A percentile compares a stretch with the other conserved stretches of the same genome.
These are phyloP conservation scores for Diaporthe capsici DNA, from an alignment of 2,329 filamentous ascomycete genomes.

Conservation along the genomic window DNA sequence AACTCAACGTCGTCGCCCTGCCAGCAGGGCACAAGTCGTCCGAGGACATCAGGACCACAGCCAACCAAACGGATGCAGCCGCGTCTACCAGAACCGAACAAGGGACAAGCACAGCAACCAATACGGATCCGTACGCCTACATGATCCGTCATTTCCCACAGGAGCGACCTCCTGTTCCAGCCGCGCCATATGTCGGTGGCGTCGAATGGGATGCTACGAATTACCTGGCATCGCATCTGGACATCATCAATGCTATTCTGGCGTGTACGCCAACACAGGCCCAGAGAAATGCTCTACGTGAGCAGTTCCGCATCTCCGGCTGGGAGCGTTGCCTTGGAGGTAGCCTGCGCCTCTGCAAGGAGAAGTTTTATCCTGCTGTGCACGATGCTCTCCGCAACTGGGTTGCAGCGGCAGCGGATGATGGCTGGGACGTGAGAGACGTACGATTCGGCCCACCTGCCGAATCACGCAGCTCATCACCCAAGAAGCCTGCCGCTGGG, in stretches of 20 bases:
- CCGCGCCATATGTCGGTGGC: conserved; percentile 94
- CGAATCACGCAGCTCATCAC: conserved; percentile 58
- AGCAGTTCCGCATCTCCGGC: conserved; percentile 83
- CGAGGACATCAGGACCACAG: conserved; percentile 43
- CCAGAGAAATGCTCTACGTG: conserved; percentile 84
- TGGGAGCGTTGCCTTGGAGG: conserved; percentile 92
- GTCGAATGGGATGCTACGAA: conserved; percentile 99
- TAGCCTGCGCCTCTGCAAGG: conserved; percentile 91
- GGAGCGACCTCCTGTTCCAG: conserved; percentile 89
- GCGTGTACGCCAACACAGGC: conserved; percentile 79
- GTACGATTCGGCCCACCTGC: conserved; percentile 80
- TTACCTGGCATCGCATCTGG: conserved; percentile 92
- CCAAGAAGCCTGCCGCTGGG: conserved; percentile 56
- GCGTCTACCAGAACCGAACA: conserved; percentile 44
- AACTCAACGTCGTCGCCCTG: conserved; percentile 86
- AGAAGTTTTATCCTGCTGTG: conserved; percentile 95
- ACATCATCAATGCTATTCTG: conserved; percentile 91
- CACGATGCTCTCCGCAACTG: conserved; percentile 91
- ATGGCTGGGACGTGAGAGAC: conserved; percentile 87
- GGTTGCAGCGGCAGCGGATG: conserved; percentile 88
- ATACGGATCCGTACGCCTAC: conserved; percentile 63
- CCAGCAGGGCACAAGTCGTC: conserved; percentile 57
- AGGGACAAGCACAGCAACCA: conserved; percentile 43
- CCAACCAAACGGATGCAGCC: conserved; percentile 38
- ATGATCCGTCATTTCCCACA: conserved; percentile 84